Evolutionary conservation across 805 yeast genomes (phyloP).

Genomic region (Teunomyces funiuensis): DNA sequence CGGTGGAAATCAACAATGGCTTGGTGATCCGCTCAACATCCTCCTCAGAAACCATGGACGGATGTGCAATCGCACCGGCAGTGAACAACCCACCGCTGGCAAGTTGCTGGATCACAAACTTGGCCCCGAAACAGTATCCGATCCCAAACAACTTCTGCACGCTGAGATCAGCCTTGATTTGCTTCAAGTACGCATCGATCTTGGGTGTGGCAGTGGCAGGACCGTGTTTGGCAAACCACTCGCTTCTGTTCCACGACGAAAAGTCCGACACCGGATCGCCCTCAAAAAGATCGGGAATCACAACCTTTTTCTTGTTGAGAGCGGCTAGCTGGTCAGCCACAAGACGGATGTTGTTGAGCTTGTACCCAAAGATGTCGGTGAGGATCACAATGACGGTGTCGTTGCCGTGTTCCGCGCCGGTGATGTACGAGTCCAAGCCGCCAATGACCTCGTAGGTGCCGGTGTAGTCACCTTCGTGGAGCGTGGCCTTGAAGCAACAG

Average conservation of each 20-base stretch:
- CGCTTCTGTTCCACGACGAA: not conserved
- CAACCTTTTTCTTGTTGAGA: slow-evolving; percentile 16
- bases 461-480: slow-evolving; percentile 29
- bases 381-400: slow-evolving; percentile 24
- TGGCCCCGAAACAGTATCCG: slow-evolving; percentile 28
- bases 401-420: slow-evolving; percentile 21
- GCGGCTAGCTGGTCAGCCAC: slow-evolving; percentile 27
- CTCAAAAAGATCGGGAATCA: slow-evolving; percentile 31
- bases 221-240: slow-evolving; percentile 13
- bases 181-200: slow-evolving; percentile 10
- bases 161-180: slow-evolving; percentile 6
- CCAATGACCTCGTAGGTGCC: slow-evolving; percentile 21
- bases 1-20: slow-evolving; percentile 72
- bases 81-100: slow-evolving; percentile 40
- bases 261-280: slow-evolving; percentile 19
- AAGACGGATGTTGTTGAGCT: slow-evolving; percentile 26
- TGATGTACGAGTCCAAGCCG: slow-evolving; percentile 29
- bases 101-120: slow-evolving; percentile 27
- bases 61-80: slow-evolving; percentile 80
- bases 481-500: slow-evolving; percentile 22
- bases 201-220: slow-evolving; percentile 12
- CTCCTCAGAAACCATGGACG: slow-evolving; percentile 66
- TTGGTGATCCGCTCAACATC: slow-evolving; percentile 58
- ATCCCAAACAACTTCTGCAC: slow-evolving; percentile 13
- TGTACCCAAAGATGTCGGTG: slow-evolving; percentile 31